phyloP scores from a whole-genome alignment of 192 early-diverging fungal genomes.

The Cetraspora pellucida region DNA sequence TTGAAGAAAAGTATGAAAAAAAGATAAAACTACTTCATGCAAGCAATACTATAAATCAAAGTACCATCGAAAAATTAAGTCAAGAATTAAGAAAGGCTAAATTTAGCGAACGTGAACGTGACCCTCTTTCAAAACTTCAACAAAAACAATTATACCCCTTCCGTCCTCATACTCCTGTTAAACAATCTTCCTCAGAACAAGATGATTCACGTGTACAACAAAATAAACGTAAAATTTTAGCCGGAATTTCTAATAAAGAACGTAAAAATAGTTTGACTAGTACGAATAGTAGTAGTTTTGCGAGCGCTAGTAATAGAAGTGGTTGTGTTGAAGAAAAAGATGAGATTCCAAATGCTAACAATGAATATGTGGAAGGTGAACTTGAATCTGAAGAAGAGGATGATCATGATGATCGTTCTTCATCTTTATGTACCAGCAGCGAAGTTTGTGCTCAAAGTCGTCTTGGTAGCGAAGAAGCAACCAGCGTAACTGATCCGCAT shows the following conservation, averaged over 20 bases:
- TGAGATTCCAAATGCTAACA: background rate
- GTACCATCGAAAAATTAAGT: constrained; percentile 1
- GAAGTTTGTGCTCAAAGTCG: constrained; percentile 14
- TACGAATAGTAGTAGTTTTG: constrained; percentile 31
- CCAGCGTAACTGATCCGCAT: background rate
- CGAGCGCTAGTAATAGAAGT: constrained; percentile 27
- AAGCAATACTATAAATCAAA: constrained; percentile 19
- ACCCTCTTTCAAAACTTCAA: too few relatives aligned
- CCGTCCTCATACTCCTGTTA: background rate
- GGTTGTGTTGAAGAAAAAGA: constrained; percentile 3
- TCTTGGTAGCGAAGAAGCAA: constrained; percentile 26
- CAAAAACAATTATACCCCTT: background rate
- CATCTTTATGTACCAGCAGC: constrained; percentile 28
- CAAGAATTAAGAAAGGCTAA: constrained; percentile 27
- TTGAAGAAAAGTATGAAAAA: constrained; percentile 33
- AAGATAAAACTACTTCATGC: constrained; percentile 13
- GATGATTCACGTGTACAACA: too few relatives aligned
- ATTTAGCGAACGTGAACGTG: constrained; percentile 24
- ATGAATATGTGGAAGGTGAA: constrained; percentile 9
- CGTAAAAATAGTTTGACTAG: constrained; percentile 32
- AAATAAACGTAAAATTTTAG: background rate
- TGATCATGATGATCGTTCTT: constrained; percentile 32
- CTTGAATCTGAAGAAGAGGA: constrained; percentile 19
- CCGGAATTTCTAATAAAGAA: background rate
- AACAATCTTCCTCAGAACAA: background rate